These are phyloP conservation scores for Verbascum thapsus DNA, from an alignment of 257 asterid species.

Conservation along the genomic window DNA sequence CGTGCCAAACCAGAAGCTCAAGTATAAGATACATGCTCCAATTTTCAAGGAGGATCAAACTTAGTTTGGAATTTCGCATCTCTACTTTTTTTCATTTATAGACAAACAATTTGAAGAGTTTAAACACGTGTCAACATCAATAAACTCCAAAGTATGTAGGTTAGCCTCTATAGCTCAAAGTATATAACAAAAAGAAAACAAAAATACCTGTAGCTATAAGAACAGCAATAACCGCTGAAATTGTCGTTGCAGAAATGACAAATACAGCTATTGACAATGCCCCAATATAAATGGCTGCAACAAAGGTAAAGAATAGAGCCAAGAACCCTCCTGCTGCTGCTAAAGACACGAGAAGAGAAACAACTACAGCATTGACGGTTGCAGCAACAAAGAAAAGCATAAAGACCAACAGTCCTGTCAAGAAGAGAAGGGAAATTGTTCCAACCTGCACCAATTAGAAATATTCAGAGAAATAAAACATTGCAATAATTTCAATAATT, in stretches of 20 bases:
- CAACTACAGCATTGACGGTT: slow-evolving; percentile 69
- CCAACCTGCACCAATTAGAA: slow-evolving; percentile 60
- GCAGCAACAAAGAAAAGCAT: slow-evolving; percentile 72
- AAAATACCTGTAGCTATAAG: slow-evolving; percentile 63
- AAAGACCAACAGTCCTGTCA: slow-evolving; percentile 68
- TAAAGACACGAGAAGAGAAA: slow-evolving; percentile 73
- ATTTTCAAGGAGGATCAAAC: background rate
- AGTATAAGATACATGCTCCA: slow-evolving; percentile 1
- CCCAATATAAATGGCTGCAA: slow-evolving; percentile 68
- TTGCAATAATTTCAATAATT: background rate
- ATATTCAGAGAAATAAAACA: slow-evolving; percentile 6
- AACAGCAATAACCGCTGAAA: slow-evolving; percentile 56
- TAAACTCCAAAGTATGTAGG: background rate
- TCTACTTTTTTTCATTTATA: background rate
- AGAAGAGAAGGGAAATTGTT: slow-evolving; percentile 52
- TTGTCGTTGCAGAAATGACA: slow-evolving; percentile 59
- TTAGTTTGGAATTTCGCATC: background rate
- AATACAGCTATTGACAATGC: slow-evolving; percentile 59
- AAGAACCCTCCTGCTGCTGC: slow-evolving; percentile 91
- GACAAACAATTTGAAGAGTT: background rate
- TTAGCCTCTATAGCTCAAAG: background rate
- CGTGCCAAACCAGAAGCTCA: background rate
- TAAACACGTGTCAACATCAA: slow-evolving; percentile 1
- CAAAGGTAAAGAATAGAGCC: slow-evolving; percentile 73
- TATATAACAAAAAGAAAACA: slow-evolving; percentile 16